Evolutionary conservation across 2,329 filamentous ascomycete species (phyloP).

Genomic region (Scedosporium minutisporum): DNA sequence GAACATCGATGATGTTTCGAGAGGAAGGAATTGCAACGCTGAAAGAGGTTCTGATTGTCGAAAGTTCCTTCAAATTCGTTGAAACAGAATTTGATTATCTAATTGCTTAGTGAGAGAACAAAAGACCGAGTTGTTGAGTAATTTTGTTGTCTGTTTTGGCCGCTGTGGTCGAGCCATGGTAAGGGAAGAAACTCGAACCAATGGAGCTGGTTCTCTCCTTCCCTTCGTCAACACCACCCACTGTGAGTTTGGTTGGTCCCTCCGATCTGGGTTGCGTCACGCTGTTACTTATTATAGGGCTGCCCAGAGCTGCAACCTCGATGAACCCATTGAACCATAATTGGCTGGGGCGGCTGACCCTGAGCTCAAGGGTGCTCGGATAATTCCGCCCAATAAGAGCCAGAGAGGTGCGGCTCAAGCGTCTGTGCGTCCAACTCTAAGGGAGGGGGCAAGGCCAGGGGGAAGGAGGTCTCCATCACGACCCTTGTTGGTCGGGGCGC

Average conservation of each 20-base stretch:
- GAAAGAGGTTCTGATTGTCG: background rate
- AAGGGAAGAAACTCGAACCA: too few relatives aligned
- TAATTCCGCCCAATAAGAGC: background rate
- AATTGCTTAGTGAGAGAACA: background rate
- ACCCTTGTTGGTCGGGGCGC: background rate
- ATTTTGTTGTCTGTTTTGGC: background rate
- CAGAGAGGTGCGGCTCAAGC: slow-evolving; percentile 1
- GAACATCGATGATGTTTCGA: background rate
- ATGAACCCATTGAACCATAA: background rate
- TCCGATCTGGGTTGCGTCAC: background rate
- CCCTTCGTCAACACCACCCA: background rate
- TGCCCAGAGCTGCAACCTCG: background rate
- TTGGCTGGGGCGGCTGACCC: background rate
- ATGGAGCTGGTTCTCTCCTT: background rate
- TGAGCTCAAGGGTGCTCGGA: background rate
- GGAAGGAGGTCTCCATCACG: background rate
- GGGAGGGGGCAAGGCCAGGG: background rate
- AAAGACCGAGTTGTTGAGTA: background rate
- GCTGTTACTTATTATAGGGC: background rate
- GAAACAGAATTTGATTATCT: background rate
- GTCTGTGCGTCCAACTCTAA: slow-evolving; percentile 3
- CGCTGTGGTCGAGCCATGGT: too few relatives aligned
- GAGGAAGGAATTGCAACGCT: background rate
- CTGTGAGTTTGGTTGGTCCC: background rate
- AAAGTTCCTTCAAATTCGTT: background rate